A percentile compares a stretch with the other conserved stretches of the same genome.
These are phyloP conservation scores for Dujonia santamariae DNA, from an alignment of 1,139 yeast species.

Conservation along the genomic window DNA sequence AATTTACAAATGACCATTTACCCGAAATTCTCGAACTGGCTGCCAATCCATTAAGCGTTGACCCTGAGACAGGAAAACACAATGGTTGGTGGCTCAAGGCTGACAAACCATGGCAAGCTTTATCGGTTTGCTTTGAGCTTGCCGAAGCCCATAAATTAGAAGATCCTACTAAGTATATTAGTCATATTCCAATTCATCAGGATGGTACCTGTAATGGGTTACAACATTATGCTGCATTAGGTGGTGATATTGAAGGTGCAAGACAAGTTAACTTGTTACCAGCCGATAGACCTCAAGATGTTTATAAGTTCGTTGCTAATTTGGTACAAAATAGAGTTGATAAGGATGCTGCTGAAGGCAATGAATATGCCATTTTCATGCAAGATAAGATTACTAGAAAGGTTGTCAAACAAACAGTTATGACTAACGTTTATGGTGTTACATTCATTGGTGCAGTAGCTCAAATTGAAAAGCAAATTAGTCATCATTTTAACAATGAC, in stretches of 20 bases:
- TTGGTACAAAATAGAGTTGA: slow-evolving; percentile 63
- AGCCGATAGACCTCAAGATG: slow-evolving; percentile 85
- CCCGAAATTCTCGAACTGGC: slow-evolving; percentile 67
- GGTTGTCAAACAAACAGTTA: slow-evolving; percentile 93
- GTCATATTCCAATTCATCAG: slow-evolving; percentile 91
- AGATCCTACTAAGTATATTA: slow-evolving; percentile 72
- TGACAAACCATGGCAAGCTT: slow-evolving; percentile 94
- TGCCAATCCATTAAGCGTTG: slow-evolving; percentile 52
- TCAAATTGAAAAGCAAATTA: slow-evolving; percentile 73
- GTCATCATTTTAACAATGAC: slow-evolving; percentile 39
- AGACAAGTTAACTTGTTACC: slow-evolving; percentile 85
- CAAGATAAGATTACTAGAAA: slow-evolving; percentile 74
- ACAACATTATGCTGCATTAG: slow-evolving; percentile 97
- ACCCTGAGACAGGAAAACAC: slow-evolving; percentile 20
- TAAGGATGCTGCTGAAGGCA: slow-evolving; percentile 55
- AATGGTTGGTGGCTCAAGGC: slow-evolving; percentile 81
- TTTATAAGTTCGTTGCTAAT: slow-evolving; percentile 77
- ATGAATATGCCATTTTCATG: slow-evolving; percentile 50
- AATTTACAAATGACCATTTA: slow-evolving; percentile 67
- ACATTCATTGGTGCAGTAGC: slow-evolving; percentile 91
- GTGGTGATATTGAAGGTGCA: slow-evolving; percentile 96
- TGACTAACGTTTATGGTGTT: slow-evolving; percentile 98
- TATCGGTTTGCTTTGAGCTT: slow-evolving; percentile 82
- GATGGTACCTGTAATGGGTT: slow-evolving; percentile 98
- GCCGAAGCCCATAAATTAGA: slow-evolving; percentile 64